Evolutionary conservation across 2,329 filamentous ascomycete species (phyloP).

Genomic region (Neoscytalidium dimidiatum): DNA sequence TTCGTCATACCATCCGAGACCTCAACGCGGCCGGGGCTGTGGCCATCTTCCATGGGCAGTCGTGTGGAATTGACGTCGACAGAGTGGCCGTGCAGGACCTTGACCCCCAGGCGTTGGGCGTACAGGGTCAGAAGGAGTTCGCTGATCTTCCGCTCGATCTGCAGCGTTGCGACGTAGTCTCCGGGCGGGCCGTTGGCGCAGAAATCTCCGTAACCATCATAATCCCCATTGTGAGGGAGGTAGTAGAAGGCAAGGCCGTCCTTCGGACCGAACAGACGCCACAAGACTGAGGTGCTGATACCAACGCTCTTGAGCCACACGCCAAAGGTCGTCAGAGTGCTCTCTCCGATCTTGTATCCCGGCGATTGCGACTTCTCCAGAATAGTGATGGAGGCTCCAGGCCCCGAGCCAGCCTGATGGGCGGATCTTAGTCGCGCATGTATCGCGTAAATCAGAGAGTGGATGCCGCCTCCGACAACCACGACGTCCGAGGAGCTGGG

Average conservation of each 20-base stretch:
- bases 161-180: neutral
- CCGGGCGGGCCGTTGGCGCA: neutral
- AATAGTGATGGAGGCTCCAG: neutral
- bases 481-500: neutral
- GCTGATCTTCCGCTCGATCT: neutral
- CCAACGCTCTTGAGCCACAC: slow-evolving; percentile 5
- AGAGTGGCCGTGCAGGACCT: neutral
- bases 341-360: slow-evolving; percentile 9
- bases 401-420: neutral
- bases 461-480: slow-evolving; percentile 14
- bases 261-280: slow-evolving; percentile 4
- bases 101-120: neutral
- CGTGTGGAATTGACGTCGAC: neutral
- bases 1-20: neutral
- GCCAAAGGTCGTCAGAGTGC: slow-evolving; percentile 5
- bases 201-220: neutral
- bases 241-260: slow-evolving; percentile 7
- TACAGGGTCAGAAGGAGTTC: neutral
- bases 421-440: neutral
- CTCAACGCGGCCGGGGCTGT: neutral
- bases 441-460: slow-evolving; percentile 23
- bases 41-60: neutral
- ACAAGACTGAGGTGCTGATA: neutral
- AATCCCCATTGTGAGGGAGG: neutral
- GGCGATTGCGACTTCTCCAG: slow-evolving; percentile 4